Base-by-base conservation (phyloP, 202 grass and related monocot species). In the Elaeis oleifera region DNA sequence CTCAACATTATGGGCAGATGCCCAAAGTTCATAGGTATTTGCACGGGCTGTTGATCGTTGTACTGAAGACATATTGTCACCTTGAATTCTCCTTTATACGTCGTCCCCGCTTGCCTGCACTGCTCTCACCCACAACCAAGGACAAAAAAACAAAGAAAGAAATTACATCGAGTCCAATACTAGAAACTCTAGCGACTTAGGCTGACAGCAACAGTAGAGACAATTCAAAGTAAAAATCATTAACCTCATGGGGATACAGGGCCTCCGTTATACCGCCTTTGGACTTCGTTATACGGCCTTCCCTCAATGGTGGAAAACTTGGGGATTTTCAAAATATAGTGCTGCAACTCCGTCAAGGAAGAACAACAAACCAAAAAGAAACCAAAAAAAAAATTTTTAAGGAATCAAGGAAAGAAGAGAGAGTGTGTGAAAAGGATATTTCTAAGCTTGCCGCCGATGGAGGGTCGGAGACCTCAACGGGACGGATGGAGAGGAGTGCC, bases 1-100 rank as follows among this genome's bases (percentile, higher is more conserved):
- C 78, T 96, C 70, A 96, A 71, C 91, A 96, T 96, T 71, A 96
- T 90, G 31, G 91, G 91, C 48, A 96, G 71, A 79, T 83, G 18
- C 29, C 91, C 91, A 59, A 90, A 96, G 75, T 70, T 90, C 64
- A 88, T 76, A 52, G 9, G 76, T 50, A 88, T 81, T 50, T 49
- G 90, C 69, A 49, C 61, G 17, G 27, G 84, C 44, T 50, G 28
- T 31, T 70, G 78, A 1, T 81, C 79, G 55, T 71, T 75, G 69
- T 60, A 90, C 69, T 96, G 84, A 52, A 90, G 71, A 65, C 66
- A 17, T 15, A 83, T 18, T 5, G 70, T 70, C 53, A 58, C 81
- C 73, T 69, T 90, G 62, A 96, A 89, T 59, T 80, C 84, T 5
- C 91, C 91, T 4, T 76, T 72, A 68, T 96, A 96, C 19, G 91